A percentile compares a stretch with the other conserved stretches of the same genome.
Conservation (phyloP, 345 rosid genomes). For the Salix exigua region DNA sequence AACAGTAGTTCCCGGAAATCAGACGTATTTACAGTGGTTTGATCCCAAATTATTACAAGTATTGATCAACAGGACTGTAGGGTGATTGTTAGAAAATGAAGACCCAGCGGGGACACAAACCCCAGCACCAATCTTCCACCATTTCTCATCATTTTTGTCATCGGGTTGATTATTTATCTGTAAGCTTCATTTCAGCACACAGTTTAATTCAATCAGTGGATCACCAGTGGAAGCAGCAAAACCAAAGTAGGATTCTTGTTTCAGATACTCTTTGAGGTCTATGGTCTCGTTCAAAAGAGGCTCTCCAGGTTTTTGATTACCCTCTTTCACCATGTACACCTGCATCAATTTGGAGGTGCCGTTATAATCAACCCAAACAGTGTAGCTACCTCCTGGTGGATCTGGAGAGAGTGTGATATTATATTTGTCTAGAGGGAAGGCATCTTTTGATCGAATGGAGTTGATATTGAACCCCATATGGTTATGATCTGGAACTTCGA, state of each 20-base stretch:
- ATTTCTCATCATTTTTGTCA: conserved; percentile 23
- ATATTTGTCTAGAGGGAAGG: conserved; percentile 11
- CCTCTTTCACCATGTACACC: conserved; percentile 40
- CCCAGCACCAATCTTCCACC: conserved; percentile 23
- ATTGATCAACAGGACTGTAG: neutral
- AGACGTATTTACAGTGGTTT: neutral
- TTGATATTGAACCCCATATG: conserved; percentile 50
- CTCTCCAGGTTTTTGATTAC: conserved; percentile 14
- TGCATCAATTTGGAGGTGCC: conserved; percentile 30
- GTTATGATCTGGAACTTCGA: conserved; percentile 41
- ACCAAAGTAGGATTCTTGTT: conserved; percentile 41
- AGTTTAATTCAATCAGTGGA: conserved; percentile 33
- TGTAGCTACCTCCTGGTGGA: conserved; percentile 14
- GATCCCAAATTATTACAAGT: neutral
- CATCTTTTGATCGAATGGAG: conserved; percentile 3
- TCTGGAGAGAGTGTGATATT: conserved; percentile 13
- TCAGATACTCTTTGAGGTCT: conserved; percentile 35
- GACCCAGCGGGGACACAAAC: neutral
- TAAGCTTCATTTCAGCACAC: conserved; percentile 42
- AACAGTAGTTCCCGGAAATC: neutral
- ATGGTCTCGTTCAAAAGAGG: conserved; percentile 31
- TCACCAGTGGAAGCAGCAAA: conserved; percentile 54
- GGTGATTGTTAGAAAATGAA: neutral
- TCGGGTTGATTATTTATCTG: conserved; percentile 20
- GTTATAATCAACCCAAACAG: conserved; percentile 48